These are phyloP conservation scores for Cladorrhinum sp. DNA, from an alignment of 2,329 filamentous ascomycete species.

Conservation along the genomic window DNA sequence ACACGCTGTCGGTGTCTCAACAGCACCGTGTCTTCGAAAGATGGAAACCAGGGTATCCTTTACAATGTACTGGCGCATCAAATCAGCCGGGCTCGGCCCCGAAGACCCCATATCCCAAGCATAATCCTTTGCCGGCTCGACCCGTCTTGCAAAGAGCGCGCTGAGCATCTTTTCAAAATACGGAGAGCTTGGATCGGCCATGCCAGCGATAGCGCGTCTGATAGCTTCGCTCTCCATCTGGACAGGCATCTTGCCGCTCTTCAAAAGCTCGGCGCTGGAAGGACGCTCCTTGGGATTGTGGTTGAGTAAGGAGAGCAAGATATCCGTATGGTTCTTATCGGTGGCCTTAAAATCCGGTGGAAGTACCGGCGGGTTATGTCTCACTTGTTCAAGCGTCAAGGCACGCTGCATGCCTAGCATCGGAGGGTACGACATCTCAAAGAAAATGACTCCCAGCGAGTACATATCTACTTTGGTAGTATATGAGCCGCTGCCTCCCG, in stretches of 20 bases:
- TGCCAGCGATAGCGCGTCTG: slow-evolving; percentile 72
- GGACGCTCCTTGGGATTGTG: slow-evolving; percentile 82
- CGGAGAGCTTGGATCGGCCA: slow-evolving; percentile 78
- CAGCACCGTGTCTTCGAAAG: slow-evolving; percentile 84
- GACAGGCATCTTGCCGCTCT: slow-evolving; percentile 81
- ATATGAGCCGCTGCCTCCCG: slow-evolving; percentile 71
- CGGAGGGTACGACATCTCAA: slow-evolving; percentile 84
- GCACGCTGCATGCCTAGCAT: slow-evolving; percentile 63
- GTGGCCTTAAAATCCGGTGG: slow-evolving; percentile 69
- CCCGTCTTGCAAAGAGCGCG: slow-evolving; percentile 74
- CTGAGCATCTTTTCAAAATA: slow-evolving; percentile 88
- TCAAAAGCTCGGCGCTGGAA: slow-evolving; percentile 75
- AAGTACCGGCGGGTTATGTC: slow-evolving; percentile 64
- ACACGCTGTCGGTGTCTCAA: slow-evolving; percentile 71
- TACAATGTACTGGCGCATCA: slow-evolving; percentile 69
- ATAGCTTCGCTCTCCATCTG: slow-evolving; percentile 93
- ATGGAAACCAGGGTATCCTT: slow-evolving; percentile 72
- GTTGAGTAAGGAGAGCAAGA: slow-evolving; percentile 75
- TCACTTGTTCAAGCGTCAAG: slow-evolving; percentile 63
- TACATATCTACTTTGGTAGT: slow-evolving; percentile 99
- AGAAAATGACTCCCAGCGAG: slow-evolving; percentile 94
- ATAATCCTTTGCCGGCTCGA: slow-evolving; percentile 76
- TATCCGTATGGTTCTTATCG: slow-evolving; percentile 71
- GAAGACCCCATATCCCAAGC: slow-evolving; percentile 68
- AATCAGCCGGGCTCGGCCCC: slow-evolving; percentile 53